phyloP scores from a whole-genome alignment of 306 rosid genomes.

The Castanea mollissima region DNA sequence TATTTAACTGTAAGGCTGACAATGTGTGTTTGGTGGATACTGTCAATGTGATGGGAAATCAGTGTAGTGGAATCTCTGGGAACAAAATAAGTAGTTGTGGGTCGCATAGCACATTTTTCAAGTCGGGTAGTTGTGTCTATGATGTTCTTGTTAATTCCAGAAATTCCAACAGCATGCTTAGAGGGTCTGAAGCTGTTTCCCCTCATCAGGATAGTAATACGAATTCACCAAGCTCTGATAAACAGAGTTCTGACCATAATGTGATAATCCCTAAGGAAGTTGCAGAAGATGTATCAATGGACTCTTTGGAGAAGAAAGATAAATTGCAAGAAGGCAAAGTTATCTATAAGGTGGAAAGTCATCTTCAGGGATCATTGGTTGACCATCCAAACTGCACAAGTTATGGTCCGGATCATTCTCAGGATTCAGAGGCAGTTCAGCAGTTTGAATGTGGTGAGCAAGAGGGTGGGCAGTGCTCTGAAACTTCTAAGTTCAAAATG shows the following conservation, averaged over 20 bases:
- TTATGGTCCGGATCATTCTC: slow-evolving; percentile 39
- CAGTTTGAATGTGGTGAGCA: slow-evolving; percentile 34
- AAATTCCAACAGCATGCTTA: slow-evolving; percentile 30
- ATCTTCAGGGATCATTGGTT: slow-evolving; percentile 29
- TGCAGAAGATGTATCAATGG: slow-evolving; percentile 25
- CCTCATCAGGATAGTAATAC: slow-evolving; percentile 32
- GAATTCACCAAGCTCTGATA: slow-evolving; percentile 36
- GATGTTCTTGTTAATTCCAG: slow-evolving; percentile 37
- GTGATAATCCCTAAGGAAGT: slow-evolving; percentile 32
- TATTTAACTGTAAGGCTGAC: slow-evolving; percentile 14
- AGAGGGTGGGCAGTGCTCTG: slow-evolving; percentile 34
- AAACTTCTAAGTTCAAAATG: slow-evolving; percentile 31
- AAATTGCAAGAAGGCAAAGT: slow-evolving; percentile 25
- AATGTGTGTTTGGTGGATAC: slow-evolving; percentile 12
- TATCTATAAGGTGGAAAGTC: slow-evolving; percentile 18
- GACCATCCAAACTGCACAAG: slow-evolving; percentile 23
- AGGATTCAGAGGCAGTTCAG: slow-evolving; percentile 28
- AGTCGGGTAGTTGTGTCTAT: slow-evolving; percentile 26
- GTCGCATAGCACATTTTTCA: slow-evolving; percentile 34
- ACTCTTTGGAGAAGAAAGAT: slow-evolving; percentile 33
- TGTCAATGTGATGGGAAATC: slow-evolving; percentile 26
- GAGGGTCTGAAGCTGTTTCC: slow-evolving; percentile 33
- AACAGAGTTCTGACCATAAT: slow-evolving; percentile 31
- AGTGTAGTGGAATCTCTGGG: slow-evolving; percentile 23
- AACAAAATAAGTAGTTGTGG: slow-evolving; percentile 24